These are phyloP conservation scores for Phytophthora pinifolia DNA, from an alignment of 352 stramenopile species.

Conservation along the genomic window DNA sequence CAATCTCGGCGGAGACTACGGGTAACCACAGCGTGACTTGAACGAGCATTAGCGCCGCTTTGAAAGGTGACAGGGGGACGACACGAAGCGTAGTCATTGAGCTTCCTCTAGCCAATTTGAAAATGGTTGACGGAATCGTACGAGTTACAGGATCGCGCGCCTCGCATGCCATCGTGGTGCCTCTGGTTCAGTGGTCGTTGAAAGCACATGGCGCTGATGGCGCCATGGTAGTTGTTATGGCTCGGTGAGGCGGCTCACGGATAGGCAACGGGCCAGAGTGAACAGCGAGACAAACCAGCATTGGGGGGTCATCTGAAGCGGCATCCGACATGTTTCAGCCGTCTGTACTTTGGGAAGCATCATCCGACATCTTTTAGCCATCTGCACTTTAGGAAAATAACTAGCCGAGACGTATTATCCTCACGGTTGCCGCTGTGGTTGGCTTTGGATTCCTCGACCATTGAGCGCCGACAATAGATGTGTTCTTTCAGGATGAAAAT, in stretches of 20 bases:
- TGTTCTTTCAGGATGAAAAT: too few relatives aligned
- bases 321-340: constrained; percentile 1
- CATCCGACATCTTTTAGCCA: too few relatives aligned
- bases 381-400: not conserved
- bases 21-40: constrained; percentile 12
- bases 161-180: too few relatives aligned
- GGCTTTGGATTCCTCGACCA: too few relatives aligned
- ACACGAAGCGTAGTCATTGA: constrained; percentile 1
- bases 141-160: not conserved
- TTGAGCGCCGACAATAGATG: too few relatives aligned
- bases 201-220: constrained; percentile 17
- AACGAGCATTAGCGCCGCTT: constrained; percentile 9
- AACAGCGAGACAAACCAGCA: too few relatives aligned
- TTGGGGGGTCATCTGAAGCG: constrained; percentile 11
- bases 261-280: constrained; percentile 15
- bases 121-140: constrained; percentile 9
- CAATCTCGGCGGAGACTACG: constrained; percentile 15
- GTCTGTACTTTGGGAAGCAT: too few relatives aligned
- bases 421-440: not conserved
- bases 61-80: not conserved
- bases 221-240: constrained; percentile 13
- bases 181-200: constrained; percentile 6
- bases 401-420: constrained; percentile 5
- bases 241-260: constrained; percentile 2
- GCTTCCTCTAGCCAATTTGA: constrained; percentile 11